These are phyloP conservation scores for Penicillium sp. DNA, from an alignment of 2,329 filamentous ascomycete species.

Conservation along the genomic window DNA sequence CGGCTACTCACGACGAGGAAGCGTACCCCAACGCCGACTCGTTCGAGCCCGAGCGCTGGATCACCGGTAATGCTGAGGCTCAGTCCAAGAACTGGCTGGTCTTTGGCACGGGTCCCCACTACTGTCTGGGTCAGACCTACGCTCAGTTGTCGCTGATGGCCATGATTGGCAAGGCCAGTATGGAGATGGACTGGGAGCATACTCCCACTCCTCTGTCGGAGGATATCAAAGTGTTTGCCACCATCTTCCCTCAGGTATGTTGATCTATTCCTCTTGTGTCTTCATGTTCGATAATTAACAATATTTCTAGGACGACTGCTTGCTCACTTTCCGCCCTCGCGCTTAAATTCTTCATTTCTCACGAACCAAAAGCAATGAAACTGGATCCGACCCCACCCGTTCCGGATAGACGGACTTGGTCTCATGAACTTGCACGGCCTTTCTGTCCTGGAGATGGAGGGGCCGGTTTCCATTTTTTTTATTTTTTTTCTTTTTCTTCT, in stretches of 20 bases:
- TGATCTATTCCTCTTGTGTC: not conserved
- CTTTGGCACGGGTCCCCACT: conserved; percentile 93
- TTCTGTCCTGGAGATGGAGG: conserved; percentile 26
- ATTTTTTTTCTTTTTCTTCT: conserved; percentile 8
- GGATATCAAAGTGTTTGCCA: conserved; percentile 97
- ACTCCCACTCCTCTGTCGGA: conserved; percentile 79
- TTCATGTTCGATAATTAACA: conserved; percentile 17
- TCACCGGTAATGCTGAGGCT: conserved; percentile 81
- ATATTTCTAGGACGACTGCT: conserved; percentile 70
- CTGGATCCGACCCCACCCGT: conserved; percentile 13
- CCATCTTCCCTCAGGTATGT: conserved; percentile 87
- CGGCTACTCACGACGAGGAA: conserved; percentile 86
- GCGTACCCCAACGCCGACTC: conserved; percentile 85
- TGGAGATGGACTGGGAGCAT: conserved; percentile 87
- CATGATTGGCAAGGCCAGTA: conserved; percentile 84
- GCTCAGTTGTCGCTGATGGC: conserved; percentile 84
- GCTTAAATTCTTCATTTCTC: conserved; percentile 26
- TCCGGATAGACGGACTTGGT: conserved; percentile 20
- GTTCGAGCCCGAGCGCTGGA: conserved; percentile 90
- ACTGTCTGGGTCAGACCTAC: conserved; percentile 92
- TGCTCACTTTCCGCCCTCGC: conserved; percentile 65
- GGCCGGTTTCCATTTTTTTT: conserved; percentile 6
- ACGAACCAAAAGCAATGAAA: conserved; percentile 13
- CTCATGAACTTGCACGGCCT: conserved; percentile 11
- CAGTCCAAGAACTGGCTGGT: conserved; percentile 96